Evolutionary conservation across 2,329 filamentous ascomycete species (phyloP).

Genomic region (Pseudogymnoascus sp.): DNA sequence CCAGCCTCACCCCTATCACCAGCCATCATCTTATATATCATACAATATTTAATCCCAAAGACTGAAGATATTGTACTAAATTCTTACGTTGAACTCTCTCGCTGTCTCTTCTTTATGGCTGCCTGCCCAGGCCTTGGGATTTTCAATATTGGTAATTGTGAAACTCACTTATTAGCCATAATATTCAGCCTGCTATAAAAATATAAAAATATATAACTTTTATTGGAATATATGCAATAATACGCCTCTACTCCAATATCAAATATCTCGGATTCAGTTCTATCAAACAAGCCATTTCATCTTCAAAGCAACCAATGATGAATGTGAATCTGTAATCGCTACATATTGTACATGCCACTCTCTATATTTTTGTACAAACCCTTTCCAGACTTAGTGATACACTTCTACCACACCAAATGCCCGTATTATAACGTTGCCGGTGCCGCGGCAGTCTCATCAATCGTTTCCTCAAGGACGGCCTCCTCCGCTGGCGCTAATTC

Average conservation of each 20-base stretch:
- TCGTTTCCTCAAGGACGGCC: background rate
- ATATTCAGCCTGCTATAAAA: slow-evolving; percentile 1
- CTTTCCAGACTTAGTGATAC: background rate
- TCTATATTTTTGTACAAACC: slow-evolving; percentile 6
- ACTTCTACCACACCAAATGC: background rate
- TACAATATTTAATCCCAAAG: background rate
- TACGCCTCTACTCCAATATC: background rate
- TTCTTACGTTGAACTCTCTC: background rate
- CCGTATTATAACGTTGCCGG: background rate
- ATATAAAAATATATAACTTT: background rate
- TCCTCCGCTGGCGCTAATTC: background rate
- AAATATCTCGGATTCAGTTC: background rate
- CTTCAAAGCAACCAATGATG: background rate
- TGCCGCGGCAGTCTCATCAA: background rate
- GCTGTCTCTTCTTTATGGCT: no score
- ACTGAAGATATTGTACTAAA: background rate
- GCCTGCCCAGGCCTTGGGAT: background rate
- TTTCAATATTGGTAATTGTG: background rate
- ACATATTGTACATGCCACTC: slow-evolving; percentile 6
- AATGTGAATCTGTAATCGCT: slow-evolving; percentile 1
- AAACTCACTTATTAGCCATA: slow-evolving; percentile 1
- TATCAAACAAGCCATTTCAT: background rate
- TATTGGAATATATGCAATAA: background rate
- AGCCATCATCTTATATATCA: background rate
- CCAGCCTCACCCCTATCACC: background rate